Base-by-base conservation (phyloP, 108 stramenopile genomes). In the Thalassiosira profunda region DNA sequence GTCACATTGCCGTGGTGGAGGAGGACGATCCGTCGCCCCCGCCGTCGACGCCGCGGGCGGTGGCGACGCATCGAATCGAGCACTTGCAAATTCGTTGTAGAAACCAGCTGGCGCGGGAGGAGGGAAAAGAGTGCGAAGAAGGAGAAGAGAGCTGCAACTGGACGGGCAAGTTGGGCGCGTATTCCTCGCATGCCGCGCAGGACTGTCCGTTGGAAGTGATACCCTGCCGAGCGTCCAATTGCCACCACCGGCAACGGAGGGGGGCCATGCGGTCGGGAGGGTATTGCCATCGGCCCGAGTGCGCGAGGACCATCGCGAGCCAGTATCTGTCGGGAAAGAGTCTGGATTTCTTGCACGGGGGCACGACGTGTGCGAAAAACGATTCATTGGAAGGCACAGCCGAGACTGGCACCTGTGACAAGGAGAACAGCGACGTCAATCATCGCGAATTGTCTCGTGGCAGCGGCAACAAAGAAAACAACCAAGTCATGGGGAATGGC, bases 51-150 rank as follows among this genome's bases (percentile, higher is more conserved):
- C 23, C 54, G 42, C 41, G 45, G n/a, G 29, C 46, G 3, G 44
- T 55, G 25, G 53, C 54, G 26, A 53, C 41, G 64, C 51, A 42
- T 41, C 26, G 51, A 14, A 66, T 66, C 30, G 64, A 53, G 23
- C 51, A 66, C 15, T 10, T 66, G 35, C 53, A 11, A 4, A 25
- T 66, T 30, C 25, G 51, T 36, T 66, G 64, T 17, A 55, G 30
- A 25, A 66, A 66, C 44, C 53, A 41, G 17, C 10, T 41, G 1
- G 54, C 51, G 28, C 35, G 54, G 29, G 64, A 66, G 12, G 64
- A 55, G 26, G 64, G n/a, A n/a, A n/a, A 28, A 1, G 48, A 28
- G n/a, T 14, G 30, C 1, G 37, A 66, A 55, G 31, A 41, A 53
- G 23, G 31, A 23, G n/a, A 38, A 9, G 64, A 53, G 26, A 26